Evolutionary conservation across 148 eudicot genomes (phyloP).

Genomic region (Heliamphora exappendiculata): DNA sequence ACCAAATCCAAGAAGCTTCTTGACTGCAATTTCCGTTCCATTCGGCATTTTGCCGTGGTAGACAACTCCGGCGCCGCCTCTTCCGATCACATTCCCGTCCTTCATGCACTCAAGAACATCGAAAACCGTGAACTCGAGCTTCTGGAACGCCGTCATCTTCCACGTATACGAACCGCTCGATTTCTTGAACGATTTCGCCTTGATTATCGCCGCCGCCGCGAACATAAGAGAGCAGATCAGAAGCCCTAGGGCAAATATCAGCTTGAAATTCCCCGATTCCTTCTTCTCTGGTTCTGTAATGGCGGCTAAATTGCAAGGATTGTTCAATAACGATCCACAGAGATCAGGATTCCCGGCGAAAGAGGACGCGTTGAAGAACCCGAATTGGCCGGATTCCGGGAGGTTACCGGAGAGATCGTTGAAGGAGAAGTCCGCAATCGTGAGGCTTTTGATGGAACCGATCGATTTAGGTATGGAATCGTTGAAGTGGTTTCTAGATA

Average conservation of each 20-base stretch:
- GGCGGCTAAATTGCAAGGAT: conserved; percentile 49
- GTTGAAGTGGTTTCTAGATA: conserved; percentile 65
- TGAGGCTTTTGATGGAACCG: conserved; percentile 82
- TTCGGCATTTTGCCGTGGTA: conserved; percentile 86
- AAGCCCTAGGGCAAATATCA: conserved; percentile 61
- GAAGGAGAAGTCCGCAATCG: conserved; percentile 82
- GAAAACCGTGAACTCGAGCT: conserved; percentile 57
- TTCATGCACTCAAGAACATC: conserved; percentile 81
- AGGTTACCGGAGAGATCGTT: conserved; percentile 70
- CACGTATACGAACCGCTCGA: conserved; percentile 40
- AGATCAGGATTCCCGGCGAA: conserved; percentile 76
- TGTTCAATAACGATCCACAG: conserved; percentile 57
- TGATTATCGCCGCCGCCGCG: conserved; percentile 53
- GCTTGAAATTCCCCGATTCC: conserved; percentile 49
- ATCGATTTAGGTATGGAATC: conserved; percentile 60
- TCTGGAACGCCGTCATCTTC: conserved; percentile 79
- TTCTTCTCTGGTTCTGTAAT: conserved; percentile 18
- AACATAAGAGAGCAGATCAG: conserved; percentile 63
- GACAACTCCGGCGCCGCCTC: conserved; percentile 93
- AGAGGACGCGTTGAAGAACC: conserved; percentile 68
- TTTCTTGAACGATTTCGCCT: conserved; percentile 72
- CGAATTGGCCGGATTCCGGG: conserved; percentile 71
- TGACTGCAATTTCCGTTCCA: conserved; percentile 86
- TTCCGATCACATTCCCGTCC: conserved; percentile 89
- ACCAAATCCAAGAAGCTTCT: conserved; percentile 73